Base-by-base conservation (phyloP, 441 rosid species). In the Jatropha podagrica region DNA sequence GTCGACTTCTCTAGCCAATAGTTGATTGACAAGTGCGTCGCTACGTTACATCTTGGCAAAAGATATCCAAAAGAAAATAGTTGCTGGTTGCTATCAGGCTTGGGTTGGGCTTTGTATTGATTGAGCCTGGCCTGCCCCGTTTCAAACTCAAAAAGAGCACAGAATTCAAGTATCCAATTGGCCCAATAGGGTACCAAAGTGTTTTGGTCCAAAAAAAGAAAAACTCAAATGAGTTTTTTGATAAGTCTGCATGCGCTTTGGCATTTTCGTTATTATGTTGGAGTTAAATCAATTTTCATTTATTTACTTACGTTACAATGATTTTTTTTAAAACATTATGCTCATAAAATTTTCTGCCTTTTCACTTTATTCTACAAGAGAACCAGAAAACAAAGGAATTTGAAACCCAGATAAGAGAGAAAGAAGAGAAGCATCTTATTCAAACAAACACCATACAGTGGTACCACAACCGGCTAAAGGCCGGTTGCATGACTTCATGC, bases 1-100 rank as follows among this genome's bases (percentile, higher is more conserved):
- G 58, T 58, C 6, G 65, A 38, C 9, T 60, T 26, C 7, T 62
- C 0, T 0, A 0, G 0, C 79, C 76, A 69, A 61, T 76, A 4
- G 61, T 2, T 65, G 71, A 12, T 44, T 69, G 76, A 66, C 80
- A 66, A 32, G 17, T 65, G 73, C 6, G 6, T 37, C 7, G 9
- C n/a, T 13, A 68, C 8, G 14, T 58, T 55, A 0, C 44, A 18
- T 37, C 65, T 74, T 46, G 0, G 77, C 71, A 5, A 52, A 54
- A 54, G 64, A 40, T 64, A 51, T 41, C 77, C 60, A 17, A 10
- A 52, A 52, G 5, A 5, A 4, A 52, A 17, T 8, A 6, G 6
- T 52, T 17, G 58, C 2, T 0, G 6, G 58, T 52, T 15, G n/a
- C 7, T 52, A 17, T 17, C n/a, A 17, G 14, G 14, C 5, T 52